Evolutionary conservation across 345 rosid species (phyloP).

Genomic region (Ailanthus altissimus): DNA sequence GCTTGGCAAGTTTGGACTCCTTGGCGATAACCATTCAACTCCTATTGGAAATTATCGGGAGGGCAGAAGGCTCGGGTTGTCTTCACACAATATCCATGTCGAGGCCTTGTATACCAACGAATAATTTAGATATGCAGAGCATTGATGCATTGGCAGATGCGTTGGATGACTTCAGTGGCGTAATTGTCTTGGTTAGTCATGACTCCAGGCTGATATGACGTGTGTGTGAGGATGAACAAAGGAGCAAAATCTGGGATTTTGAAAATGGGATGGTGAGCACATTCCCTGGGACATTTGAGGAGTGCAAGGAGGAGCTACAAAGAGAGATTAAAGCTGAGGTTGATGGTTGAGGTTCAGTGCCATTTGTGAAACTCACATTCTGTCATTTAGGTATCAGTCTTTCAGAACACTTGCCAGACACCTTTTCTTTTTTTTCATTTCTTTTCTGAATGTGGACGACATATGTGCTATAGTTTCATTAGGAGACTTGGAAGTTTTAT

Average conservation of each 20-base stretch:
- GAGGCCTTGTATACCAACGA: slow-evolving; percentile 37
- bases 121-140: slow-evolving; percentile 39
- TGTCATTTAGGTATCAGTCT: background rate
- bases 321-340: slow-evolving; percentile 29
- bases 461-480: too few species aligned
- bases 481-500: too few species aligned
- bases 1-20: slow-evolving; percentile 92
- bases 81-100: slow-evolving; percentile 40
- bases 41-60: slow-evolving; percentile 37
- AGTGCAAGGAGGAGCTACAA: slow-evolving; percentile 27
- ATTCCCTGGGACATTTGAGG: slow-evolving; percentile 23
- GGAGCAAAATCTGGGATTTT: slow-evolving; percentile 34
- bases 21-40: slow-evolving; percentile 67
- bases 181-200: slow-evolving; percentile 39
- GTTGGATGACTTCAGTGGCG: slow-evolving; percentile 33
- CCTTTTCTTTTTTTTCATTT: too few species aligned
- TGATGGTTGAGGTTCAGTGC: slow-evolving; percentile 9
- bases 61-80: slow-evolving; percentile 37
- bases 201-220: slow-evolving; percentile 37
- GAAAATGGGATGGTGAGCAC: slow-evolving; percentile 30
- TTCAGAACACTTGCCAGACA: too few species aligned
- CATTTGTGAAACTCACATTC: background rate
- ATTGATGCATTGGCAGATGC: slow-evolving; percentile 42
- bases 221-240: slow-evolving; percentile 27
- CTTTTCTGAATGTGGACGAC: too few species aligned